phyloP scores from a whole-genome alignment of 139 green algal species.

The Chlamydomonas sp. region DNA sequence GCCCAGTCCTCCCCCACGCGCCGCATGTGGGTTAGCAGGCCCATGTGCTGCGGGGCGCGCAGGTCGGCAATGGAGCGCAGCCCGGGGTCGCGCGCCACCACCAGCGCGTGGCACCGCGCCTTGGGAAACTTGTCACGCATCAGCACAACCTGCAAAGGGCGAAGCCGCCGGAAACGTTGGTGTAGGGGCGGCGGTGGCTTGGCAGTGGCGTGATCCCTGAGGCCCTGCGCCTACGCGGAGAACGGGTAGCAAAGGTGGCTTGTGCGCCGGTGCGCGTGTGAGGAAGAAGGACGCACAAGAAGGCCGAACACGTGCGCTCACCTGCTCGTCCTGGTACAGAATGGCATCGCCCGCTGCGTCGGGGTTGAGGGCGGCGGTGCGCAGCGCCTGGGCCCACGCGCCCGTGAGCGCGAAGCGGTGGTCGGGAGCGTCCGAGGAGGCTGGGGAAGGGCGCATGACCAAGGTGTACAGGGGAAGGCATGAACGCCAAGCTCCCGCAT shows the following conservation, averaged over 20 bases:
- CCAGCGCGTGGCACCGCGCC: slow-evolving; percentile 66
- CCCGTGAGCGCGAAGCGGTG: slow-evolving; percentile 5
- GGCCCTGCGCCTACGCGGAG: not conserved
- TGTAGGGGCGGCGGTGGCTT: not conserved
- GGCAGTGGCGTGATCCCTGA: not conserved
- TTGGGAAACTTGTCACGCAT: slow-evolving; percentile 78
- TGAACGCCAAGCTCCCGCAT: too few species aligned
- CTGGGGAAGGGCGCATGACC: too few species aligned
- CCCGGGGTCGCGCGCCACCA: slow-evolving; percentile 62
- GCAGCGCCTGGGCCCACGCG: slow-evolving; percentile 22
- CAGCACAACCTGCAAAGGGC: slow-evolving; percentile 61
- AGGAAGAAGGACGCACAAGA: too few species aligned
- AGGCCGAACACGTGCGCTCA: not conserved
- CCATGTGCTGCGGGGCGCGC: slow-evolving; percentile 43
- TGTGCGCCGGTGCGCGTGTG: too few species aligned
- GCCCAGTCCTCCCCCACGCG: slow-evolving; percentile 31
- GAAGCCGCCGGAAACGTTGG: slow-evolving; percentile 28
- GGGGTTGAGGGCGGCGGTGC: not conserved
- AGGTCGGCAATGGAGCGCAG: slow-evolving; percentile 64
- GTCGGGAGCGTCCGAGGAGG: not conserved
- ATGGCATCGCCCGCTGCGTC: not conserved
- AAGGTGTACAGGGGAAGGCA: too few species aligned
- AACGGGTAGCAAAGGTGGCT: too few species aligned
- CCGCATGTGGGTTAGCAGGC: slow-evolving; percentile 77
- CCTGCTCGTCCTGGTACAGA: slow-evolving; percentile 25